Evolutionary conservation across 169 alveolate genomes (phyloP).

Genomic region (Neospora caninum): DNA sequence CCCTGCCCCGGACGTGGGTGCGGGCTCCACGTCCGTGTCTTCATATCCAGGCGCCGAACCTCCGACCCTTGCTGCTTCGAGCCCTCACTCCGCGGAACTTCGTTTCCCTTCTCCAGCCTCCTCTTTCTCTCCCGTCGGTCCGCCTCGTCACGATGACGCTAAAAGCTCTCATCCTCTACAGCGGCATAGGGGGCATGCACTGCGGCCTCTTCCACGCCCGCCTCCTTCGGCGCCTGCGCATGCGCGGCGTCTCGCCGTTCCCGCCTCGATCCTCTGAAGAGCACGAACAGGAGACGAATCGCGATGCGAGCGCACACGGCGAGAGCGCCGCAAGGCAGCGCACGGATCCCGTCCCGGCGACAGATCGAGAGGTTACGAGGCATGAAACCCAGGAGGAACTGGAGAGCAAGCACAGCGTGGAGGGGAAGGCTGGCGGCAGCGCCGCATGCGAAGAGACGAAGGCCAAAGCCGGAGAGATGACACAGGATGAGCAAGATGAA

Average conservation of each 20-base stretch:
- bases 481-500: not conserved
- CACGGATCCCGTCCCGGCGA: not conserved
- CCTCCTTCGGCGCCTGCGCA: constrained; percentile 26
- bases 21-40: too few species aligned
- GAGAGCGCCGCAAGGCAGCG: not conserved
- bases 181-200: constrained; percentile 62
- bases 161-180: constrained; percentile 27
- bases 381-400: too few species aligned
- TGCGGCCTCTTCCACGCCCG: constrained; percentile 55
- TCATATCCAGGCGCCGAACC: not conserved
- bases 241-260: constrained; percentile 26
- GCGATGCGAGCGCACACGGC: not conserved
- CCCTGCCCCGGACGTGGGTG: too few species aligned
- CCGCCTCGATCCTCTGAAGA: not conserved
- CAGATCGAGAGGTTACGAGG: not conserved
- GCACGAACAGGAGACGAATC: not conserved
- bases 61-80: not conserved
- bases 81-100: not conserved
- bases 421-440: too few species aligned
- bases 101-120: not conserved
- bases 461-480: not conserved
- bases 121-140: not conserved
- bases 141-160: not conserved
- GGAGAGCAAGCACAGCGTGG: too few species aligned
- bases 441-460: too few species aligned